Evolutionary conservation across 2,329 filamentous ascomycete genomes (phyloP).

Genomic region (Alternaria conjuncta): DNA sequence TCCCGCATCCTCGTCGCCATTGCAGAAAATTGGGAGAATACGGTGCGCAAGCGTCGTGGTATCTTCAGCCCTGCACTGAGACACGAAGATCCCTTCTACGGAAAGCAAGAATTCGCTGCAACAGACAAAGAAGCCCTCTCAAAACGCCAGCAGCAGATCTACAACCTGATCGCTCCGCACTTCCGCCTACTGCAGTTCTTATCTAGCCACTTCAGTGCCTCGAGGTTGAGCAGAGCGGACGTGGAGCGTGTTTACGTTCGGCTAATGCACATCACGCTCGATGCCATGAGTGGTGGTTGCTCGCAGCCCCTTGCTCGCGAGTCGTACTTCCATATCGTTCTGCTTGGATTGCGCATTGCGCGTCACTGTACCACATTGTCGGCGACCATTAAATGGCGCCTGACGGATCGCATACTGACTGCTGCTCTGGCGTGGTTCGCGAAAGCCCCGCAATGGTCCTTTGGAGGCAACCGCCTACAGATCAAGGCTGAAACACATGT

Average conservation of each 20-base stretch:
- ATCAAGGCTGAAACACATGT: slow-evolving; percentile 90
- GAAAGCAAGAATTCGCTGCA: slow-evolving; percentile 90
- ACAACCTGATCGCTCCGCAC: slow-evolving; percentile 86
- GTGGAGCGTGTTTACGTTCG: slow-evolving; percentile 82
- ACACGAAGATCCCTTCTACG: slow-evolving; percentile 85
- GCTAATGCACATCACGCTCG: slow-evolving; percentile 78
- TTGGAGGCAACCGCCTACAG: slow-evolving; percentile 91
- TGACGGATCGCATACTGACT: slow-evolving; percentile 89
- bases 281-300: slow-evolving; percentile 66
- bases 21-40: slow-evolving; percentile 87
- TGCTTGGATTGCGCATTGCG: slow-evolving; percentile 82
- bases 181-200: slow-evolving; percentile 86
- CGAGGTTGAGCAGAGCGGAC: slow-evolving; percentile 81
- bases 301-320: slow-evolving; percentile 90
- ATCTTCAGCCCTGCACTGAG: slow-evolving; percentile 77
- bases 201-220: slow-evolving; percentile 92
- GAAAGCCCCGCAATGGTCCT: slow-evolving; percentile 86
- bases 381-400: slow-evolving; percentile 73
- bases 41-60: slow-evolving; percentile 76
- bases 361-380: slow-evolving; percentile 70
- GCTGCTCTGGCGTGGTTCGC: slow-evolving; percentile 90
- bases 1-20: slow-evolving; percentile 85
- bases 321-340: slow-evolving; percentile 84
- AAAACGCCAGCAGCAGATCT: slow-evolving; percentile 77
- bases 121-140: slow-evolving; percentile 79